Base-by-base conservation (phyloP, 129 eudicot species). In the Escallonia herrerae region DNA sequence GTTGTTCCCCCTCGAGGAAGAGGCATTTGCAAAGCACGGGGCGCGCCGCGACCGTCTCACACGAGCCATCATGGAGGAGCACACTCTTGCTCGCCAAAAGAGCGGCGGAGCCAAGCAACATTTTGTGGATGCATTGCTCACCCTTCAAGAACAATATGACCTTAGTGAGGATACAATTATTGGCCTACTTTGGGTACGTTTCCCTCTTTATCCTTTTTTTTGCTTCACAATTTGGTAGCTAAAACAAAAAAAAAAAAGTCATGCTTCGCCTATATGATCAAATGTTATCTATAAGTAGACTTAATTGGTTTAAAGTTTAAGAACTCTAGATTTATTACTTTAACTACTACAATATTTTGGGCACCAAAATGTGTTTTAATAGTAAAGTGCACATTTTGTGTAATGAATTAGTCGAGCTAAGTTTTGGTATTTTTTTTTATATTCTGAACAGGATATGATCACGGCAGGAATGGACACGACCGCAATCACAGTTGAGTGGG, bases 401-500 rank as follows among this genome's bases (percentile, higher is more conserved):
- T 8, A 49, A n/a, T 7, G 54, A 53, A 53, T 53, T 2, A 53
- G n/a, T 4, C 5, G 2, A 14, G n/a, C 58, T 53, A 53, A 53
- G 5, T 4, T 53, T 7, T 43, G 0, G 4, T 2, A 6, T 54
- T 59, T 37, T 49, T n/a, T n/a, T n/a, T n/a, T n/a, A n/a, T n/a
- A 64, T 43, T 51, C 38, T 66, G 58, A 64, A 69, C 81, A 89
- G 96, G 96, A 89, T 82, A 89, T 89, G 93, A 85, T 89, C 52
- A 82, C 89, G 1, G 90, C 94, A 1, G 93, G 93, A 59, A 89
- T 82, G 89, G 96, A 89, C 78, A 85, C 94, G 38, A 73, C 86
- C 2, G 81, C 90, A 3, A 82, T 85, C 40, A 58, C 84, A 2
- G 94, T 82, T 11, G 93, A 89, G 58, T 89, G 96, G 96, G 96